Conservation (phyloP, 2,329 filamentous ascomycete species). For the Pyrenochaeta sp. region DNA sequence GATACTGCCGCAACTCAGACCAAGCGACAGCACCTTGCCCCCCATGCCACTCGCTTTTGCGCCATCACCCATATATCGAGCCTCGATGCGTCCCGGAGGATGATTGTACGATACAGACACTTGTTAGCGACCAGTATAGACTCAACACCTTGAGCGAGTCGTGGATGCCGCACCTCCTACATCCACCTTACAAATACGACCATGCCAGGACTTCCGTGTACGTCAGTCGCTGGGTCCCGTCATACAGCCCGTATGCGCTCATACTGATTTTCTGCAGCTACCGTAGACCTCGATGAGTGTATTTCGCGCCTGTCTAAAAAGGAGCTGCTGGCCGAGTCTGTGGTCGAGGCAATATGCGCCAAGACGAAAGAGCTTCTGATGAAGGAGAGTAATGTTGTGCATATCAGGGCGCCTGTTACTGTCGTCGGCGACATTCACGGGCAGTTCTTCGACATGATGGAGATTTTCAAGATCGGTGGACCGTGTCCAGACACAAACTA, state of each 20-base stretch:
- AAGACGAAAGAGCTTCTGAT: conserved; percentile 99
- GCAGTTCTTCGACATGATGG: conserved; percentile 98
- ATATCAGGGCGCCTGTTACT: conserved; percentile 93
- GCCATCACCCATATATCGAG: conserved; percentile 26
- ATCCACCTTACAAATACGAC: conserved; percentile 32
- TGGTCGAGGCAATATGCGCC: conserved; percentile 98
- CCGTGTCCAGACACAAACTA: conserved; percentile 99
- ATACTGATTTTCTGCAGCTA: conserved; percentile 65
- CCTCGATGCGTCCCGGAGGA: conserved; percentile 46
- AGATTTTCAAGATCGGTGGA: conserved; percentile 98
- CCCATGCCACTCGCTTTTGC: conserved; percentile 23
- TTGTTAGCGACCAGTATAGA: conserved; percentile 48
- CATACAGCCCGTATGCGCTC: conserved; percentile 1
- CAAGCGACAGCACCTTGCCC: conserved; percentile 21
- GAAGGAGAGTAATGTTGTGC: conserved; percentile 99
- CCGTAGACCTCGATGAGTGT: conserved; percentile 98
- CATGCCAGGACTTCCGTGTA: conserved; percentile 63
- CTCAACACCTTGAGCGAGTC: conserved; percentile 45
- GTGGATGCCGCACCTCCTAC: conserved; percentile 36
- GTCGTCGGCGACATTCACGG: conserved; percentile 99
- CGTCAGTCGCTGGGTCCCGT: conserved; percentile 27
- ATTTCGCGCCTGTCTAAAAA: conserved; percentile 97
- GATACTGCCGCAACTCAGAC: conserved; percentile 19
- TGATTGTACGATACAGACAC: conserved; percentile 52
- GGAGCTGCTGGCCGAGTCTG: conserved; percentile 94